phyloP scores from a whole-genome alignment of 805 yeast genomes.

The Myxozyma udenii region DNA sequence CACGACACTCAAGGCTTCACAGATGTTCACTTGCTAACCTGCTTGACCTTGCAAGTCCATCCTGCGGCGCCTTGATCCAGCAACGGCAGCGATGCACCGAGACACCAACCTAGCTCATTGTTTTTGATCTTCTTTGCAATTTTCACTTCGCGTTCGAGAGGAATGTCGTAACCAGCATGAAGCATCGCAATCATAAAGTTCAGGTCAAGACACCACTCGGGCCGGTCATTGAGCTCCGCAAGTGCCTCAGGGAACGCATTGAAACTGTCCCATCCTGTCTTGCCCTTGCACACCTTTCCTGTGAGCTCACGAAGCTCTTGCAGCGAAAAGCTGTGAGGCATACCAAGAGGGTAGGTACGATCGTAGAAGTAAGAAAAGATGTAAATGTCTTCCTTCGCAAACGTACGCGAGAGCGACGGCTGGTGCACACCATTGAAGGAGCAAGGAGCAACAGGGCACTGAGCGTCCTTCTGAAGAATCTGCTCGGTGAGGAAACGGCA shows the following conservation, averaged over 20 bases:
- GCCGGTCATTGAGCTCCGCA: constrained; percentile 65
- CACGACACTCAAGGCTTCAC: too few species aligned
- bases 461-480: constrained; percentile 76
- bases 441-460: constrained; percentile 76
- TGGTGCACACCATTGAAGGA: constrained; percentile 97
- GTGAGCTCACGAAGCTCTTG: constrained; percentile 81
- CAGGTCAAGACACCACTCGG: constrained; percentile 91
- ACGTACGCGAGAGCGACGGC: constrained; percentile 80
- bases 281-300: constrained; percentile 80
- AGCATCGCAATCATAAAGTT: constrained; percentile 85
- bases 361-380: constrained; percentile 95
- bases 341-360: constrained; percentile 87
- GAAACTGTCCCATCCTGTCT: constrained; percentile 67
- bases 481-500: constrained; percentile 83
- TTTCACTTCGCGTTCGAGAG: constrained; percentile 79
- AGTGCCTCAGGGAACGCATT: constrained; percentile 66
- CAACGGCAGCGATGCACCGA: constrained; percentile 94
- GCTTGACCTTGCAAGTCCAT: constrained; percentile 59
- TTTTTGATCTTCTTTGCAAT: constrained; percentile 87
- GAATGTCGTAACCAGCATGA: constrained; percentile 96
- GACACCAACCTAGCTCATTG: constrained; percentile 97
- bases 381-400: constrained; percentile 72
- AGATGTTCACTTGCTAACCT: too few species aligned
- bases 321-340: constrained; percentile 86
- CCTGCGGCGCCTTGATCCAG: constrained; percentile 58